Percentiles rank a stretch among this genome's conserved stretches.
These are phyloP conservation scores for Paramecium sexaurelia DNA, from an alignment of 73 alveolate species.

Conservation along the genomic window DNA sequence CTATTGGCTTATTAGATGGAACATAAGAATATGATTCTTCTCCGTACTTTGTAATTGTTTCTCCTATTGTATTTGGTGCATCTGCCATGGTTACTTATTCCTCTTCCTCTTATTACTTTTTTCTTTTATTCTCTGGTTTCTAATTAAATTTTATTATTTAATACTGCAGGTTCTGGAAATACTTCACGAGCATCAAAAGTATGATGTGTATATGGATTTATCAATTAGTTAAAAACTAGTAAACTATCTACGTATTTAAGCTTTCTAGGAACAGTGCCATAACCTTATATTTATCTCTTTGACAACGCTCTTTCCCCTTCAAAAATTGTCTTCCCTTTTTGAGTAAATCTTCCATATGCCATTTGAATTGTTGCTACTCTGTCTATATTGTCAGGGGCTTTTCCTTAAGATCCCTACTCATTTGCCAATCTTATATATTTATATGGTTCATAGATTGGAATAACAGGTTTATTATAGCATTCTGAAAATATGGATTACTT, in stretches of 20 bases:
- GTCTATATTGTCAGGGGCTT: slow-evolving; percentile 35
- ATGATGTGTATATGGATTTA: slow-evolving; percentile 42
- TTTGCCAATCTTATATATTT: slow-evolving; percentile 45
- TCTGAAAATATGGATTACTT: slow-evolving; percentile 54
- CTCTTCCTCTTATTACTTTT: slow-evolving; percentile 4
- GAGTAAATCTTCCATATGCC: slow-evolving; percentile 55
- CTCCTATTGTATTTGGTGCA: slow-evolving; percentile 17
- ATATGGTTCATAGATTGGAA: slow-evolving; percentile 54
- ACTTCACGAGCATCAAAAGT: slow-evolving; percentile 17
- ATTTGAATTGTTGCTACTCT: slow-evolving; percentile 49
- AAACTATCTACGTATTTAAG: slow-evolving; percentile 12
- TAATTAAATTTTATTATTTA: background rate
- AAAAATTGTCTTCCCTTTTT: slow-evolving; percentile 37
- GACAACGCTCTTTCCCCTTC: slow-evolving; percentile 47
- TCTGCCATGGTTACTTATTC: background rate
- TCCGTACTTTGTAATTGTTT: background rate
- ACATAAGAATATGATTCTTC: background rate
- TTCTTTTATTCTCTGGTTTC: background rate
- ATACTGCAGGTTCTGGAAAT: background rate
- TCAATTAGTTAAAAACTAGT: background rate
- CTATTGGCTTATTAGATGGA: background rate
- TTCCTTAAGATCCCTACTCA: slow-evolving; percentile 33
- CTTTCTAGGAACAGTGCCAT: slow-evolving; percentile 35
- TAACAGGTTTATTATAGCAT: slow-evolving; percentile 38
- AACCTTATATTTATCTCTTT: background rate